Percentiles rank a stretch among this genome's conserved stretches.
These are phyloP conservation scores for Globisporangium heterothallicum DNA, from an alignment of 352 stramenopile species.

Conservation along the genomic window DNA sequence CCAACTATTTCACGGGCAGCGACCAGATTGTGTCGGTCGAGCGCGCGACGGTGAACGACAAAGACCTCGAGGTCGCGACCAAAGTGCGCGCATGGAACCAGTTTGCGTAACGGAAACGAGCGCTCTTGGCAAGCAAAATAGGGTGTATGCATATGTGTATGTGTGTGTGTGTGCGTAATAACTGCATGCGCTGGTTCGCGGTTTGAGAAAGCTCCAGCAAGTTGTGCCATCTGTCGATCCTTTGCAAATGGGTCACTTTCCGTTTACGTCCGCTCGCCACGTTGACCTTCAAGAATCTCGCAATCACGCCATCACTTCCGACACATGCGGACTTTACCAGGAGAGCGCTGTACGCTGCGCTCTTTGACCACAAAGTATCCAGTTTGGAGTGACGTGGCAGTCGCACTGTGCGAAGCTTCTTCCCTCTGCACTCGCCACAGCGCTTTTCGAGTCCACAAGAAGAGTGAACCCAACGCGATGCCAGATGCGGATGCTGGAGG, in stretches of 20 bases:
- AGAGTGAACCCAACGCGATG: too few relatives aligned
- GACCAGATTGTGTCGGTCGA: not conserved
- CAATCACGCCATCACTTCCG: not conserved
- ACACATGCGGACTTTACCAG: not conserved
- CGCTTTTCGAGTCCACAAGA: too few relatives aligned
- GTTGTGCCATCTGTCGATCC: not conserved
- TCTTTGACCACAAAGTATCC: not conserved
- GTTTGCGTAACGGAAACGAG: not conserved
- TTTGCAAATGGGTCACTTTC: not conserved
- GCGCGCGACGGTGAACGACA: conserved; percentile 1
- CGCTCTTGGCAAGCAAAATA: not conserved
- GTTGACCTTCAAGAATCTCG: not conserved
- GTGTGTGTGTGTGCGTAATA: not conserved
- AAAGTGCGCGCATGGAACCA: conserved; percentile 5
- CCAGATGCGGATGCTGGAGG: too few relatives aligned
- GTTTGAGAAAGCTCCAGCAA: not conserved
- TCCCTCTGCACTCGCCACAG: too few relatives aligned
- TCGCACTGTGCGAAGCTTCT: too few relatives aligned
- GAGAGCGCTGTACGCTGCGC: not conserved
- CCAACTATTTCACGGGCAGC: conserved; percentile 6
- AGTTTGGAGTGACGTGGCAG: too few relatives aligned
- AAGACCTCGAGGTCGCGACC: not conserved
- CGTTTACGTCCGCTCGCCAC: not conserved
- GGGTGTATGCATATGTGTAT: not conserved
- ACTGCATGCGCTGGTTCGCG: too few relatives aligned